A percentile compares a stretch with the other conserved stretches of the same genome.
phyloP scores from a whole-genome alignment of 371 early-diverging fungal genomes.

The Apophysomyces sp. region DNA sequence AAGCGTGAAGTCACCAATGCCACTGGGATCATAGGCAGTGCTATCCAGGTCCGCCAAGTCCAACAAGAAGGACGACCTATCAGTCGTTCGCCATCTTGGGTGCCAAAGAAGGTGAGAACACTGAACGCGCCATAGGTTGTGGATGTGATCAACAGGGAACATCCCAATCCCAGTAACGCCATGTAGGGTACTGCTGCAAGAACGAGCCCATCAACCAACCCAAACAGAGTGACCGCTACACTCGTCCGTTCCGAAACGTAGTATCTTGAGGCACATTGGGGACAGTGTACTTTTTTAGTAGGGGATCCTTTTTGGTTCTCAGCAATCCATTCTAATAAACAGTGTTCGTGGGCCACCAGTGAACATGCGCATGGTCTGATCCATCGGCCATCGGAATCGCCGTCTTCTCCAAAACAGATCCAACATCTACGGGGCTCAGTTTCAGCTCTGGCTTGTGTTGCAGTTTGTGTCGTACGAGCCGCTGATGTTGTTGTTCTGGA shows the following conservation, averaged over 20 bases:
- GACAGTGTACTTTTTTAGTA: conserved; percentile 65
- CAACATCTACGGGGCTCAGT: conserved; percentile 48
- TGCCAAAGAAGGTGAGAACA: conserved; percentile 67
- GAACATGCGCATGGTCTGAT: conserved; percentile 76
- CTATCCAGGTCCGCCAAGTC: conserved; percentile 70
- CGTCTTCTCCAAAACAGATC: conserved; percentile 69
- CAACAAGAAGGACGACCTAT: conserved; percentile 59
- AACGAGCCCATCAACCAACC: conserved; percentile 52
- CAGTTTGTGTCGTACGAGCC: neutral
- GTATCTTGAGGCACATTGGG: conserved; percentile 74
- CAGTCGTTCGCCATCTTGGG: conserved; percentile 61
- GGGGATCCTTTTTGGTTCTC: conserved; percentile 66
- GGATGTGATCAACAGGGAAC: conserved; percentile 55
- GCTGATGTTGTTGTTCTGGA: conserved; percentile 4
- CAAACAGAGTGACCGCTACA: conserved; percentile 47
- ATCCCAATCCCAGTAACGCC: conserved; percentile 63
- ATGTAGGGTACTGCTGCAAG: conserved; percentile 67
- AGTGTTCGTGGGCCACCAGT: conserved; percentile 70
- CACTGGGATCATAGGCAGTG: conserved; percentile 65
- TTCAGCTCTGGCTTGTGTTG: conserved; percentile 5
- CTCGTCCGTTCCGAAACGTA: conserved; percentile 57
- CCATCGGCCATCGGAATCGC: conserved; percentile 63
- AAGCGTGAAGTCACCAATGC: conserved; percentile 60
- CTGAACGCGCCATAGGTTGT: conserved; percentile 72
- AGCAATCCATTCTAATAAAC: conserved; percentile 74